Evolutionary conservation across 1,284 basidiomycete genomes (phyloP).

Genomic region (Leccinum pallidistipes): DNA sequence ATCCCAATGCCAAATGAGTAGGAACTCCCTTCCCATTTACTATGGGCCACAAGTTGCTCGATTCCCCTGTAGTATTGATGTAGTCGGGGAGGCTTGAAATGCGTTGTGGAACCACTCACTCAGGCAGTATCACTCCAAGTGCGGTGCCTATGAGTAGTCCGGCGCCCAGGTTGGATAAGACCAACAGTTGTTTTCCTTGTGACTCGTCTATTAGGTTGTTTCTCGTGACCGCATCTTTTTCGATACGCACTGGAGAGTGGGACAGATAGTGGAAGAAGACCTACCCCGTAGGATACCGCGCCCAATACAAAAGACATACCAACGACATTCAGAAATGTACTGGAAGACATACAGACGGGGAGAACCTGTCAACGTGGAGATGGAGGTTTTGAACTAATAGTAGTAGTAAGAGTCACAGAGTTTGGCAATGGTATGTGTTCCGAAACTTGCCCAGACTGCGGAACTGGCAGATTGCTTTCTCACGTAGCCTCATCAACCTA

Average conservation of each 20-base stretch:
- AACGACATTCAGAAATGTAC: constrained; percentile 42
- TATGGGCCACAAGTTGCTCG: constrained; percentile 47
- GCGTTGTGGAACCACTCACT: constrained; percentile 50
- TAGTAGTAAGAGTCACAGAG: too few relatives aligned
- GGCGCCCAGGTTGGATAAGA: constrained; percentile 70
- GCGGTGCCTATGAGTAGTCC: constrained; percentile 90
- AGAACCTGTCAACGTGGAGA: neutral
- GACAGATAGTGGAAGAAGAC: constrained; percentile 74
- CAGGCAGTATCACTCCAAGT: constrained; percentile 88
- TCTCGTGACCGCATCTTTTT: neutral
- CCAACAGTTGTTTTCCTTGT: constrained; percentile 56
- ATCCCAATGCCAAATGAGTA: constrained; percentile 57
- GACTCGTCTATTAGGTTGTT: constrained; percentile 12
- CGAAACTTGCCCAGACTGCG: neutral
- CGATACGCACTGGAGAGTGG: constrained; percentile 68
- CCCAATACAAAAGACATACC: constrained; percentile 71
- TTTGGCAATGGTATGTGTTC: neutral
- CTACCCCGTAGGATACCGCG: constrained; percentile 68
- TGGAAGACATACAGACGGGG: constrained; percentile 21
- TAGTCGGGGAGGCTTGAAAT: neutral
- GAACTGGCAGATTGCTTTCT: neutral
- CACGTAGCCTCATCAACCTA: neutral
- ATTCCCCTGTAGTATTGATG: constrained; percentile 50
- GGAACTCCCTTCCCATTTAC: constrained; percentile 34
- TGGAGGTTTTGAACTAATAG: neutral